Base-by-base conservation (phyloP, 768 basidiomycete genomes). In the Lentinus brumalis region DNA sequence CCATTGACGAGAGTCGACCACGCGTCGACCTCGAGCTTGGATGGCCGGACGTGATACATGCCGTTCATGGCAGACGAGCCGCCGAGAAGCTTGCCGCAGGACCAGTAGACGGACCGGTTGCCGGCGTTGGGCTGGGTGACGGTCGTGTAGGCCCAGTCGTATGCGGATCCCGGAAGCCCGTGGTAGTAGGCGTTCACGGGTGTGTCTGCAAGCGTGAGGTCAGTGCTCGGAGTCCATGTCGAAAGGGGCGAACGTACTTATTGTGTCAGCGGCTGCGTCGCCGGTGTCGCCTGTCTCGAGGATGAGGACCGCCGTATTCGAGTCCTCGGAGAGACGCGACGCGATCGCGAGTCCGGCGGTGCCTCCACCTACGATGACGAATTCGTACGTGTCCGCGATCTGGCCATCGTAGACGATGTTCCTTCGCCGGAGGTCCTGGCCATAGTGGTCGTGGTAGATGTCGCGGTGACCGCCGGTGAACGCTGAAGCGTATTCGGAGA, bases 41-140 rank as follows among this genome's bases (percentile, higher is more conserved):
- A 78, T 6, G 86, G 85, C 10, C 84, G 80, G 50, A 86, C 79
- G 63, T 82, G 75, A 74, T 86, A 89, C 78, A 89, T 79, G 50
- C 86, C 87, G 71, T 91, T 91, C 55, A 89, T 77, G 9, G 88
- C 86, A 32, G 85, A 79, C 0, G 83, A 86, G 6, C 89, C 88
- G 56, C 89, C 88, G 26, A 91, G 77, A 51, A 86, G 83, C 71
- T 84, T 86, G 35, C 89, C 89, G 38, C 84, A 78, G 5, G 87
- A 83, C 83, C 87, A 88, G 3, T 75, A 57, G 44, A 86, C 60
- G 0, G 63, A 67, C 30, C 85, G 77, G 56, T 78, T 77, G 38
- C 69, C 72, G 21, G 79, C 76, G 59, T 77, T 74, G 0, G 76
- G 51, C 69, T 88, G 86, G 0, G 79, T 69, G 5, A 76, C 74